These are phyloP conservation scores for Fagopyrum esculentum DNA, from an alignment of 148 eudicot species.

Conservation along the genomic window DNA sequence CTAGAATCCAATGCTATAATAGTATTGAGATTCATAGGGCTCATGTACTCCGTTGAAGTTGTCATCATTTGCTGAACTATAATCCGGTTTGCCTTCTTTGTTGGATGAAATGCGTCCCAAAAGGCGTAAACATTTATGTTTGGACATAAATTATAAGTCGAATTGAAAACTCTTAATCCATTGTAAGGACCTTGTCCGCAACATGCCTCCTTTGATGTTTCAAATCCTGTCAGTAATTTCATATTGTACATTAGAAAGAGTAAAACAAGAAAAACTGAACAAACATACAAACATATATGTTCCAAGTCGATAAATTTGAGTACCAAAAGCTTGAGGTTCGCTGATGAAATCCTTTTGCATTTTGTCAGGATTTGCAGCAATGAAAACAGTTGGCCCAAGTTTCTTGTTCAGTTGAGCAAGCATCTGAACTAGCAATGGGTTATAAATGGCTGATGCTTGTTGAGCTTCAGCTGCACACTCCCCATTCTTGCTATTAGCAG, in stretches of 20 bases:
- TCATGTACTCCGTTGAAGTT: constrained; percentile 48
- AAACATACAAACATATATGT: not conserved
- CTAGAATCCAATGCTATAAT: constrained; percentile 49
- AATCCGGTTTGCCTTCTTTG: constrained; percentile 49
- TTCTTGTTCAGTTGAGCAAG: constrained; percentile 25
- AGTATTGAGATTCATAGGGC: constrained; percentile 74
- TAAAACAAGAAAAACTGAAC: not conserved
- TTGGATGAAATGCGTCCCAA: constrained; percentile 80
- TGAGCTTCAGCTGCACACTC: constrained; percentile 38
- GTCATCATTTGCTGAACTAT: constrained; percentile 52
- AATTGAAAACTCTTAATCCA: constrained; percentile 55
- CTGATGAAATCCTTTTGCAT: constrained; percentile 45
- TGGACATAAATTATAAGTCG: constrained; percentile 43
- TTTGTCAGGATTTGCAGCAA: constrained; percentile 33
- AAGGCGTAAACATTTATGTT: constrained; percentile 44
- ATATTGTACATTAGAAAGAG: not conserved
- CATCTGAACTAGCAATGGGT: constrained; percentile 32
- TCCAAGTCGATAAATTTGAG: not conserved
- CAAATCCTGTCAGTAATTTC: constrained; percentile 40
- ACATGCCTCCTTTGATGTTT: constrained; percentile 53
- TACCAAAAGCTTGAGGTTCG: constrained; percentile 53
- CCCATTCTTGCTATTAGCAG: constrained; percentile 31
- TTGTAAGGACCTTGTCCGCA: constrained; percentile 87
- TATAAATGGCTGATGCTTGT: constrained; percentile 28
- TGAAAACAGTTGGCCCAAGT: constrained; percentile 46